Conservation (phyloP, 169 alveolate species). For the Cryptosporidium felis region DNA sequence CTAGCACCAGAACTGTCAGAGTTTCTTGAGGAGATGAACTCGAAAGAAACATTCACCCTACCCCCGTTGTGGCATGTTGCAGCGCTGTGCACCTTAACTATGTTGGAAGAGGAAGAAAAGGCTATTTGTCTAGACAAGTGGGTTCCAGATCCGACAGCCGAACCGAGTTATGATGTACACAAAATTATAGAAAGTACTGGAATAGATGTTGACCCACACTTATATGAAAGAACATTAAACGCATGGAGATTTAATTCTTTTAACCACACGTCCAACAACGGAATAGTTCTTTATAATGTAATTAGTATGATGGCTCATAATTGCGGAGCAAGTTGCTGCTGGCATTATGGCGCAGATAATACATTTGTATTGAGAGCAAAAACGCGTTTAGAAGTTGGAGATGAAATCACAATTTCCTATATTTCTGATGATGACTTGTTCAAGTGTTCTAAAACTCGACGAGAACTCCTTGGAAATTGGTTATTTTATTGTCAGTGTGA, state of each 20-base stretch:
- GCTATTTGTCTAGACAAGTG: conserved; percentile 75
- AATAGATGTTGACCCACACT: conserved; percentile 58
- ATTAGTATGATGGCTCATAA: conserved; percentile 85
- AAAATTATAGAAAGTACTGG: conserved; percentile 65
- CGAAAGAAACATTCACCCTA: conserved; percentile 65
- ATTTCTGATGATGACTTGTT: conserved; percentile 83
- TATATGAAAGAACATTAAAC: conserved; percentile 74
- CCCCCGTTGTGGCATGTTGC: conserved; percentile 88
- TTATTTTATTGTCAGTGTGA: conserved; percentile 82
- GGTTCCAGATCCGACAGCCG: conserved; percentile 81
- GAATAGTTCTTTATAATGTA: conserved; percentile 72
- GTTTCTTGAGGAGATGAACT: conserved; percentile 68
- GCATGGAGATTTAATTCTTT: conserved; percentile 87
- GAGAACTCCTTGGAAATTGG: conserved; percentile 84
- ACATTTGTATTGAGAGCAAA: conserved; percentile 82
- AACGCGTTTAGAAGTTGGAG: conserved; percentile 80
- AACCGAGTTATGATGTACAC: conserved; percentile 61
- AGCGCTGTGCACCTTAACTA: conserved; percentile 80
- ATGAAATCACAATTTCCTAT: conserved; percentile 86
- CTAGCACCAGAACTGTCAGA: conserved; percentile 78
- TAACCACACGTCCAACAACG: conserved; percentile 82
- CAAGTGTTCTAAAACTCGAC: conserved; percentile 81
- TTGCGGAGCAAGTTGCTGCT: conserved; percentile 85
- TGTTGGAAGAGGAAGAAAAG: conserved; percentile 73
- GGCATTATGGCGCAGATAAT: conserved; percentile 85